Evolutionary conservation across 768 basidiomycete genomes (phyloP).

Genomic region (Termitomyces sp.): DNA sequence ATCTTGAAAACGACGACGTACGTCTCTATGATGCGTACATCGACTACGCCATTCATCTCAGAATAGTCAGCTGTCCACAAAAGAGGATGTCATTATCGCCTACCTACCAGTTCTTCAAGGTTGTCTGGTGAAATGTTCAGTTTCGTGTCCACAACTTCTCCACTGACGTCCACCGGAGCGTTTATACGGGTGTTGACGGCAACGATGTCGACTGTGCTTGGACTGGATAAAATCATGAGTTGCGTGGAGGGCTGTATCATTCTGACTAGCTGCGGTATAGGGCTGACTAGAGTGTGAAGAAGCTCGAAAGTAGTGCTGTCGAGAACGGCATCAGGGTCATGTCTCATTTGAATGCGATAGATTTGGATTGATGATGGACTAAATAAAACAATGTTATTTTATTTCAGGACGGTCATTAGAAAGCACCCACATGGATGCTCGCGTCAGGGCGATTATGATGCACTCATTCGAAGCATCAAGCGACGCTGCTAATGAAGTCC

Average conservation of each 20-base stretch:
- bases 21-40: conserved; percentile 41
- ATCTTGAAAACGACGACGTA: conserved; percentile 52
- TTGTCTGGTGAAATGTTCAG: conserved; percentile 19
- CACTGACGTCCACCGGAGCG: conserved; percentile 11
- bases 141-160: not conserved
- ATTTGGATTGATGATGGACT: conserved; percentile 18
- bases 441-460: conserved; percentile 25
- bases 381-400: not conserved
- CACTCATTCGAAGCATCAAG: conserved; percentile 7
- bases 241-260: conserved; percentile 30
- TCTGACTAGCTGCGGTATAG: conserved; percentile 27
- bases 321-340: not conserved
- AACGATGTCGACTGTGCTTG: conserved; percentile 32
- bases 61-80: not conserved
- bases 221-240: conserved; percentile 29
- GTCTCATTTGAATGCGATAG: conserved; percentile 8
- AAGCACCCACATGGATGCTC: conserved; percentile 21
- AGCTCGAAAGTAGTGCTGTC: conserved; percentile 13
- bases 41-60: conserved; percentile 41
- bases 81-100: not conserved
- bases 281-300: conserved; percentile 18
- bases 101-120: conserved; percentile 33
- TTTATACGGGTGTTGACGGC: conserved; percentile 7
- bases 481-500: conserved; percentile 10
- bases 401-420: not conserved